Evolutionary conservation across 345 rosid species (phyloP), one percentile per base, ranked within the genome.

Genomic region (Boechera stricta): DNA sequence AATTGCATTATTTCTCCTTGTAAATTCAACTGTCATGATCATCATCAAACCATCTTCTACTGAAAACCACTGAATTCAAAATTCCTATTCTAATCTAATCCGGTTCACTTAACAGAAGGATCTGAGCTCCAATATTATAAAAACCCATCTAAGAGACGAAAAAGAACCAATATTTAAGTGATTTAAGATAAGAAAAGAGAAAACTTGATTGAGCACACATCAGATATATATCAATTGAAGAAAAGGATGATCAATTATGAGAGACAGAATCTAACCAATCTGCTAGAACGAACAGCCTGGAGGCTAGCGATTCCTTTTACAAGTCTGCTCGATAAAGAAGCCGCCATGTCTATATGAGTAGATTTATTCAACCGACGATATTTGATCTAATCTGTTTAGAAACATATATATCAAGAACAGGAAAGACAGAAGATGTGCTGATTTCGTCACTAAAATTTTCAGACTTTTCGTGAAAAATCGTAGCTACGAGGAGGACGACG

Each of bases 241-340:
- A 59, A 18, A 58, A 36, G 70, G 41, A 28, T 58, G 24, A 21
- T 21, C 24, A 21, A 21, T 18, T 21, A 3, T 0, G 2, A 45
- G 67, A 48, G 54, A 73, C 24, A 21, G 24, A 41, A 18, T 73
- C 91, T 82, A 80, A 91, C 91, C 49, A 77, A 78, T 85, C 84
- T 84, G 59, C 65, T 32, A 10, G 88, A 87, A 38, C 79, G 80
- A 62, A 72, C 74, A 68, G 86, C 74, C 5, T 86, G 82, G 52
- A 84, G 82, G 69, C 80, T 79, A 7, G 75, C 57, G 60, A 88
- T 64, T 64, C 92, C 82, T 76, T 67, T 89, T 2, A 87, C 13
- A 33, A 91, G 69, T n/a, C 81, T 39, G 80, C 75, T 93, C 1
- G 97, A 88, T 29, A 91, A 80, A 18, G 86, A 75, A 65, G 84